phyloP scores from a whole-genome alignment of 129 eudicot genomes.

The Centaurea solstitialis region DNA sequence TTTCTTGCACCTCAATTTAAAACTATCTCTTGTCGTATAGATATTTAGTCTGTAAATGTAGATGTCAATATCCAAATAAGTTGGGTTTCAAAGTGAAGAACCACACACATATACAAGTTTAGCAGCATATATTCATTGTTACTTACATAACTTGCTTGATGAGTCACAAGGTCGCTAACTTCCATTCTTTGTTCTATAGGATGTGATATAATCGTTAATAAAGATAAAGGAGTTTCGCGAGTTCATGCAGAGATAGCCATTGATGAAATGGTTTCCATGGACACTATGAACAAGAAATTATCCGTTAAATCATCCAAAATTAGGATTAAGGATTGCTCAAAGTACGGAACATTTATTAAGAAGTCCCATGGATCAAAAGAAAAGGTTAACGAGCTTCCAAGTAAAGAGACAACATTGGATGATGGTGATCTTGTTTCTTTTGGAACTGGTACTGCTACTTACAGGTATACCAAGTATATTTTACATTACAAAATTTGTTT shows the following conservation, averaged over 20 bases:
- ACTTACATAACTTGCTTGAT: slow-evolving; percentile 17
- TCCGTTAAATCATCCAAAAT: slow-evolving; percentile 48
- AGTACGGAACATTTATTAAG: slow-evolving; percentile 78
- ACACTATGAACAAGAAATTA: slow-evolving; percentile 39
- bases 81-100: neutral
- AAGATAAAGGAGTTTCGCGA: slow-evolving; percentile 96
- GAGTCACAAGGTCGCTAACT: slow-evolving; percentile 1
- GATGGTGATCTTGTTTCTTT: slow-evolving; percentile 82
- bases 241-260: slow-evolving; percentile 81
- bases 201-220: slow-evolving; percentile 77
- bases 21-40: no score
- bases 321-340: slow-evolving; percentile 85
- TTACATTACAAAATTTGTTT: neutral
- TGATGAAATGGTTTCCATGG: slow-evolving; percentile 64
- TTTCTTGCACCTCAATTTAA: no score
- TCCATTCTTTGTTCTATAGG: slow-evolving; percentile 44
- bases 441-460: slow-evolving; percentile 93
- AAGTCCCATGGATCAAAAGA: slow-evolving; percentile 50
- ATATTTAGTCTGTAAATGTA: no score
- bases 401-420: slow-evolving; percentile 59
- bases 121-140: neutral
- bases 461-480: slow-evolving; percentile 58
- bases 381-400: slow-evolving; percentile 77
- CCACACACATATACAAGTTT: neutral
- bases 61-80: no score